Evolutionary conservation across 495 filamentous ascomycete genomes (phyloP), one percentile per base, ranked within the genome.

Genomic region (Penicillium robsamsonii): DNA sequence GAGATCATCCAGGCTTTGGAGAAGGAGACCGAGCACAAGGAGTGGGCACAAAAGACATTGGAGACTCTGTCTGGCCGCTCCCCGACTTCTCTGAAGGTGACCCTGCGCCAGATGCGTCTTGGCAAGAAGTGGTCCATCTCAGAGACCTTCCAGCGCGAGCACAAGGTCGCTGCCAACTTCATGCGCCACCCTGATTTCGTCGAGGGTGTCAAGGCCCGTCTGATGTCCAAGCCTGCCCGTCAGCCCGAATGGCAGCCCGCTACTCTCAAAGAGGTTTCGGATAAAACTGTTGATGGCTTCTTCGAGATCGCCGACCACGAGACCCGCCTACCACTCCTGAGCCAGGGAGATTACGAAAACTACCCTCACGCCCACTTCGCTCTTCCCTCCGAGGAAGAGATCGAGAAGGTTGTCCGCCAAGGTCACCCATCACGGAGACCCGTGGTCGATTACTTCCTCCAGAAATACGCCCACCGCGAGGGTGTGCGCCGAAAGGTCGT

Each of bases 181-280:
- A 96, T 97, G 93, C 68, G 72, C 31, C 84, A 90, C 64, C 87
- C 84, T 5, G 94, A 98, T 70, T 98, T 97, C 70, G 81, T 82
- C 44, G 86, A 90, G 70, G 94, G 94, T 38, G 92, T 97, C 42
- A 83, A 81, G 50, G 86, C 91, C 25, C 79, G 82, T 22, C 78
- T 97, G 24, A 80, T 92, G 59, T 77, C 80, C 31, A 89, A 90
- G 72, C 77, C 81, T 13, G 53, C 80, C 20, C 70, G 76, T 50
- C 72, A 73, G 25, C 82, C 88, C 3, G 69, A 73, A 40, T 97
- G 92, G 91, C 64, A 87, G 49, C 93, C 93, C 5, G 78, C 79
- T 22, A 80, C 76, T 5, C 76, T 96, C 10, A 76, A 82, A 22
- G 85, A 85, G 33, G 81, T 91, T 25, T 67, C 72, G 3, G 58